phyloP scores from a whole-genome alignment of 1,284 basidiomycete species.

The Cutaneotrichosporon sp. region DNA sequence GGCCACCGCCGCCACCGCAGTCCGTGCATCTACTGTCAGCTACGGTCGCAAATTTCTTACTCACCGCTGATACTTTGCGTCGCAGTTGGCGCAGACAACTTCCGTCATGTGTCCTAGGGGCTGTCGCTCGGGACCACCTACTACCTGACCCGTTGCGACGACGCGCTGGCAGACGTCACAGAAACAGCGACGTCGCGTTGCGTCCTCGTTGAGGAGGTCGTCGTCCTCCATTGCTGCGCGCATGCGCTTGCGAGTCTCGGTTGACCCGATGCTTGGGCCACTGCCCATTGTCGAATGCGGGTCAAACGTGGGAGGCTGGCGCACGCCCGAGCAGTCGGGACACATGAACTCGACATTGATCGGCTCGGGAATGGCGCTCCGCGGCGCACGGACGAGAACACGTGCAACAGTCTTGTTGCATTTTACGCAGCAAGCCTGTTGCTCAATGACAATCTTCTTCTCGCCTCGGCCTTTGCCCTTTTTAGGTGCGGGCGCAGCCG shows the following conservation, averaged over 20 bases:
- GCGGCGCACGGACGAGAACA: constrained; percentile 39
- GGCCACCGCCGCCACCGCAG: constrained; percentile 48
- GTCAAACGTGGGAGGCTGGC: constrained; percentile 24
- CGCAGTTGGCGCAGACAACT: constrained; percentile 38
- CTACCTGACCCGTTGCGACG: constrained; percentile 32
- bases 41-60: neutral
- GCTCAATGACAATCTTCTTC: constrained; percentile 41
- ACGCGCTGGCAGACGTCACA: constrained; percentile 47
- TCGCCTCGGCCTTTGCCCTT: constrained; percentile 31
- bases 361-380: constrained; percentile 33
- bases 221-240: constrained; percentile 39
- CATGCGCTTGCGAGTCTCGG: constrained; percentile 43
- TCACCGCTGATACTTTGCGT: constrained; percentile 42
- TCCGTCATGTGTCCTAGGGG: constrained; percentile 32
- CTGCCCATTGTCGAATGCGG: constrained; percentile 12
- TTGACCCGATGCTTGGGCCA: constrained; percentile 23
- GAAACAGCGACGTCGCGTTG: constrained; percentile 19
- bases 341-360: constrained; percentile 30
- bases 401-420: constrained; percentile 31
- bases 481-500: constrained; percentile 17
- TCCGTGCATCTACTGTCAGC: constrained; percentile 20
- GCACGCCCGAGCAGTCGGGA: constrained; percentile 26
- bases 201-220: constrained; percentile 22
- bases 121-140: constrained; percentile 31
- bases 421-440: constrained; percentile 21